phyloP scores from a whole-genome alignment of 768 basidiomycete species.

The Porphyrellus cyaneotinctus region DNA sequence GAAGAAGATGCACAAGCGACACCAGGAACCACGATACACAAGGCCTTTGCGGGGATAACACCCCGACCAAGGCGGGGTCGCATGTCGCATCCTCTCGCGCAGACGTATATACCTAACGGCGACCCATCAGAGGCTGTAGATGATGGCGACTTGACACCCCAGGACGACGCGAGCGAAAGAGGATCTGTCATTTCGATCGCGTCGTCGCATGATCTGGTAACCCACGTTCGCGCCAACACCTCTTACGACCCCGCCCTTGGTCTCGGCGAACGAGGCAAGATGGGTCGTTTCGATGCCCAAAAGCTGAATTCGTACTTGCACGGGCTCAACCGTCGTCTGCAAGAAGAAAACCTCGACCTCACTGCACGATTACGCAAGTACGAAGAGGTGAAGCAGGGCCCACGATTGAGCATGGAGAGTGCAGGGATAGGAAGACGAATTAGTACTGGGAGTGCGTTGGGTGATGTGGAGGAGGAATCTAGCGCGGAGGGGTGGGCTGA shows the following conservation, averaged over 20 bases:
- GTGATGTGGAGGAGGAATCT: conserved; percentile 61
- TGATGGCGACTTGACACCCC: conserved; percentile 17
- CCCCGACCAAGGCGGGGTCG: conserved; percentile 51
- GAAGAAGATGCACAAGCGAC: conserved; percentile 31
- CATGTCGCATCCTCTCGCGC: conserved; percentile 67
- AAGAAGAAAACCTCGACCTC: conserved; percentile 79
- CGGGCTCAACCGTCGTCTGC: conserved; percentile 74
- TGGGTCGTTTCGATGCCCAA: conserved; percentile 76
- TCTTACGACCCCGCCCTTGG: conserved; percentile 85
- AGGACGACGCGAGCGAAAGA: conserved; percentile 50
- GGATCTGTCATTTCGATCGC: conserved; percentile 77
- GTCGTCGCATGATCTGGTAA: conserved; percentile 85
- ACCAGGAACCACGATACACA: conserved; percentile 37
- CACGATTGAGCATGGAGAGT: conserved; percentile 25
- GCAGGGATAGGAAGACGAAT: conserved; percentile 41
- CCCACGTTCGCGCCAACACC: conserved; percentile 74
- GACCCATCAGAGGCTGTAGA: conserved; percentile 30
- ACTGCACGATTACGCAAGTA: conserved; percentile 48
- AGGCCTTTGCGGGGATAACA: conserved; percentile 61
- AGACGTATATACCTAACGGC: conserved; percentile 39
- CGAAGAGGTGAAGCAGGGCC: conserved; percentile 43
- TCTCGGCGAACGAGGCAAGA: conserved; percentile 60
- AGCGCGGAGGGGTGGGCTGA: conserved; percentile 66
- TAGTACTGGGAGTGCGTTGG: conserved; percentile 51
- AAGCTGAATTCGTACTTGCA: conserved; percentile 87